Evolutionary conservation across 768 basidiomycete species (phyloP), one percentile per base, ranked within the genome.

Genomic region (Suillus hirtellus): DNA sequence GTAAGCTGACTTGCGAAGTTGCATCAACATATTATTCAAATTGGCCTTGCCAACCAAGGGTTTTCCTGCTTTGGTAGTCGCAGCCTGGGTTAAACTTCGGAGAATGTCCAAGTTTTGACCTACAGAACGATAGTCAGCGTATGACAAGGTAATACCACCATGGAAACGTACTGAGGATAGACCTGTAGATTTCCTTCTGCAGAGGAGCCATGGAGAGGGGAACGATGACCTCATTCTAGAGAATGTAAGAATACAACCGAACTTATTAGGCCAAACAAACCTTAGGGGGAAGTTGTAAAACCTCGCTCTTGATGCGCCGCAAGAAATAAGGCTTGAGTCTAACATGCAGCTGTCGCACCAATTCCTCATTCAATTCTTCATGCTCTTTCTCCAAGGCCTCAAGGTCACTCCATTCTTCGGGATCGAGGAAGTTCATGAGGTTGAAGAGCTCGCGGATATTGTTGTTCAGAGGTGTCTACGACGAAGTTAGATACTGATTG

Each of bases 361-460:
- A 83, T 4, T 92, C 90, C 69, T 95, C 92, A 6, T 83, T 88
- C 27, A 99, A 83, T 14, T 86, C 87, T 65, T 86, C 87, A 67
- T 94, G 89, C 64, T 92, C 83, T 68, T 84, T 85, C 63, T 90
- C 88, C 12, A 98, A 80, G 7, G 74, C 81, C 69, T 89, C 86
- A 24, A 98, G 78, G 71, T 99, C 86, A 6, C 76, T 72, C 93
- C 93, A 93, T 65, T 90, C 80, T 14, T 76, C 67, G 6, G 90
- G 86, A 72, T 95, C 93, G 19, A 99, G 84, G 79, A 99, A 99
- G 73, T 95, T 93, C 88, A 99, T 95, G 49, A 99, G 82, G 73
- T 96, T 99, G 81, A 99, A 96, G 31, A 99, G 77, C 76, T 99
- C 97, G 54, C 93, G 84, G 27, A 99, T 90, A 71, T 98, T 99